These are phyloP conservation scores for Didymella pomorum DNA, from an alignment of 2,329 filamentous ascomycete genomes.

Conservation along the genomic window DNA sequence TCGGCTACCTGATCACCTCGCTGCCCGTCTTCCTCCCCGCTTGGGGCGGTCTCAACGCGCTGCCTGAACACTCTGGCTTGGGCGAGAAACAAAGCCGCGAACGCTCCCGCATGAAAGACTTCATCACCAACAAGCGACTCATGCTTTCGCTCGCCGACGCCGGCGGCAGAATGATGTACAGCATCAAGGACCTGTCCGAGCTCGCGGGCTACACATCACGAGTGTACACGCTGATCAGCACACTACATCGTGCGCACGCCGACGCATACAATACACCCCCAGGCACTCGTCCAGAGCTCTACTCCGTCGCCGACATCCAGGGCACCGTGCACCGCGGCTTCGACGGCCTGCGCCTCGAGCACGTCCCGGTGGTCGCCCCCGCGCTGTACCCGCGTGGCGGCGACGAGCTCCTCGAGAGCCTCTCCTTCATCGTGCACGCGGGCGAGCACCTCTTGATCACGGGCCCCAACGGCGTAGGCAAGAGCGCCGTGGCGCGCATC, in stretches of 20 bases:
- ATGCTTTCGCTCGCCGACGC: conserved; percentile 98
- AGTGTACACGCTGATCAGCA: conserved; percentile 94
- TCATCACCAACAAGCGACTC: conserved; percentile 97
- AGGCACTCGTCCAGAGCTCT: conserved; percentile 77
- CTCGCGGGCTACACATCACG: conserved; percentile 94
- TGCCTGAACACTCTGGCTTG: conserved; percentile 66
- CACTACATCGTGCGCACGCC: conserved; percentile 91
- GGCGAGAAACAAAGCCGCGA: conserved; percentile 67
- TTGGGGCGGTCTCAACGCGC: conserved; percentile 85
- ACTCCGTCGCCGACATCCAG: conserved; percentile 88
- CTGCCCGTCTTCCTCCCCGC: conserved; percentile 93
- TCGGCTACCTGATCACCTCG: conserved; percentile 92
- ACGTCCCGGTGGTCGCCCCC: conserved; percentile 91
- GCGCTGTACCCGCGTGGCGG: conserved; percentile 87
- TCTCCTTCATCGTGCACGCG: conserved; percentile 87
- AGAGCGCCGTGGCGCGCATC: conserved; percentile 85
- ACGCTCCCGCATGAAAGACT: conserved; percentile 92
- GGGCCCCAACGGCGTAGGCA: conserved; percentile 92
- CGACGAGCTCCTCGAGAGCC: conserved; percentile 86
- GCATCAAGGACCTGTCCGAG: conserved; percentile 96
- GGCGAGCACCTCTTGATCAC: conserved; percentile 96
- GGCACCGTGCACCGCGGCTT: conserved; percentile 95
- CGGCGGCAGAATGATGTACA: conserved; percentile 99
- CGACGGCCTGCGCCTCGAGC: conserved; percentile 90
- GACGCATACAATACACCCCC: conserved; percentile 79